Conservation (phyloP, 2,329 filamentous ascomycete genomes). For the Rachicladosporium sp. region DNA sequence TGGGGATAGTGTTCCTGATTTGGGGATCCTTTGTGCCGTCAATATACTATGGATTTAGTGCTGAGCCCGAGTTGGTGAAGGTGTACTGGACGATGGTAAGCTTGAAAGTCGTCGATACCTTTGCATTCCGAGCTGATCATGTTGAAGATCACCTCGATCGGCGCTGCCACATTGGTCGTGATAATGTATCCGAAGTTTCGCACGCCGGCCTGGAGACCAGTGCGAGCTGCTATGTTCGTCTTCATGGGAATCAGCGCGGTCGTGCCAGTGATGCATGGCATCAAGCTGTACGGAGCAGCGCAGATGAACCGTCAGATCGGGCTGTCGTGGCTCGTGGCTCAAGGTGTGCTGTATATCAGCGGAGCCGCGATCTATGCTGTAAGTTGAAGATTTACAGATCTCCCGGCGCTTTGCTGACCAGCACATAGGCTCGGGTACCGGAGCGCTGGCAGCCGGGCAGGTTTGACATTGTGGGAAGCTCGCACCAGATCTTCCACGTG, state of each 20-base stretch:
- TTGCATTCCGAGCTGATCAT: neutral
- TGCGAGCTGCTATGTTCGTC: slow-evolving; percentile 82
- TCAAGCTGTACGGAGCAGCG: slow-evolving; percentile 52
- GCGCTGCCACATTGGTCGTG: slow-evolving; percentile 60
- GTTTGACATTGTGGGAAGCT: slow-evolving; percentile 87
- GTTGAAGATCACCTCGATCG: slow-evolving; percentile 61
- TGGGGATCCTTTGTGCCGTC: slow-evolving; percentile 84
- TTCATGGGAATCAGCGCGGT: slow-evolving; percentile 73
- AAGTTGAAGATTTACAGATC: slow-evolving; percentile 23
- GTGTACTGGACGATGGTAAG: slow-evolving; percentile 63
- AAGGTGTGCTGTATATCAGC: slow-evolving; percentile 73
- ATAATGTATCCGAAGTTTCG: slow-evolving; percentile 75
- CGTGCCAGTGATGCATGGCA: slow-evolving; percentile 68
- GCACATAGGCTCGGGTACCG: slow-evolving; percentile 57
- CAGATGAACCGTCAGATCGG: slow-evolving; percentile 63
- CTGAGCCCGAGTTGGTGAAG: slow-evolving; percentile 50
- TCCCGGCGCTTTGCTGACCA: slow-evolving; percentile 3
- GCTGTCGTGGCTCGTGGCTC: slow-evolving; percentile 64
- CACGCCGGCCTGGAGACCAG: slow-evolving; percentile 69
- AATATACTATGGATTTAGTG: slow-evolving; percentile 77
- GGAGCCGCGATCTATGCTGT: slow-evolving; percentile 81
- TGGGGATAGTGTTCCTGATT: slow-evolving; percentile 84
- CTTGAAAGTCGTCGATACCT: slow-evolving; percentile 15
- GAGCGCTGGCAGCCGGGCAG: slow-evolving; percentile 64
- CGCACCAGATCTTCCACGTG: slow-evolving; percentile 92